phyloP scores from a whole-genome alignment of 805 yeast genomes.

The Lachancea nothofagi region DNA sequence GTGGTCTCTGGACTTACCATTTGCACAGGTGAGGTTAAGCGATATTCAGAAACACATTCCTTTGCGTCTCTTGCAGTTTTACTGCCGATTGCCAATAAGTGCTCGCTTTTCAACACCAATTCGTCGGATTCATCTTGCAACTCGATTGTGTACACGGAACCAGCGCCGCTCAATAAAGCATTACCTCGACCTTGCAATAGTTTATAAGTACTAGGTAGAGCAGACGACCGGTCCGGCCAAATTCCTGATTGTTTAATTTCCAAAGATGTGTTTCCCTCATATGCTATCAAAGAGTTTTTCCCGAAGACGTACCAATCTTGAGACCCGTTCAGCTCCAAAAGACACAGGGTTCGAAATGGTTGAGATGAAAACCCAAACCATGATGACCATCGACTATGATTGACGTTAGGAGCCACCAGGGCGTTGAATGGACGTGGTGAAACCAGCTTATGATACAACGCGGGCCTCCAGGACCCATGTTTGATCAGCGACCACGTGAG shows the following conservation, averaged over 20 bases:
- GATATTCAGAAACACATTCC: slow-evolving; percentile 18
- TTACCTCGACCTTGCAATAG: slow-evolving; percentile 31
- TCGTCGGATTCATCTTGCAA: slow-evolving; percentile 23
- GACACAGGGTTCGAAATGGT: slow-evolving; percentile 19
- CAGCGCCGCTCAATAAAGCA: slow-evolving; percentile 24
- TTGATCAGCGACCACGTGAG: slow-evolving; percentile 20
- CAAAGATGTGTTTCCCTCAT: slow-evolving; percentile 28
- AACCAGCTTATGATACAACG: slow-evolving; percentile 19
- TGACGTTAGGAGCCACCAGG: slow-evolving; percentile 24
- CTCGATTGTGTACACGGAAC: slow-evolving; percentile 28
- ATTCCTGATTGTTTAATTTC: slow-evolving; percentile 14
- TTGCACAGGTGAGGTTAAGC: slow-evolving; percentile 1
- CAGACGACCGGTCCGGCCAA: slow-evolving; percentile 2
- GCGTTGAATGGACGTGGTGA: slow-evolving; percentile 18
- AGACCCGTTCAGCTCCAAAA: slow-evolving; percentile 21
- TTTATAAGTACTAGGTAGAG: slow-evolving; percentile 20
- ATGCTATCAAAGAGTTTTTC: slow-evolving; percentile 25
- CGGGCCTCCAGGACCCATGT: slow-evolving; percentile 18
- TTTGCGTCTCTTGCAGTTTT: slow-evolving; percentile 25
- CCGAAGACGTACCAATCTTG: slow-evolving; percentile 32
- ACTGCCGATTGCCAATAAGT: slow-evolving; percentile 31
- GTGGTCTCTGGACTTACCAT: neutral
- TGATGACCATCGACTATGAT: neutral
- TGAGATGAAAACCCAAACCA: slow-evolving; percentile 18
- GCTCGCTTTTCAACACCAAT: slow-evolving; percentile 26